These are phyloP conservation scores for Neckera pumila DNA, from an alignment of 225 moss, liverwort and hornwort species.

Conservation along the genomic window DNA sequence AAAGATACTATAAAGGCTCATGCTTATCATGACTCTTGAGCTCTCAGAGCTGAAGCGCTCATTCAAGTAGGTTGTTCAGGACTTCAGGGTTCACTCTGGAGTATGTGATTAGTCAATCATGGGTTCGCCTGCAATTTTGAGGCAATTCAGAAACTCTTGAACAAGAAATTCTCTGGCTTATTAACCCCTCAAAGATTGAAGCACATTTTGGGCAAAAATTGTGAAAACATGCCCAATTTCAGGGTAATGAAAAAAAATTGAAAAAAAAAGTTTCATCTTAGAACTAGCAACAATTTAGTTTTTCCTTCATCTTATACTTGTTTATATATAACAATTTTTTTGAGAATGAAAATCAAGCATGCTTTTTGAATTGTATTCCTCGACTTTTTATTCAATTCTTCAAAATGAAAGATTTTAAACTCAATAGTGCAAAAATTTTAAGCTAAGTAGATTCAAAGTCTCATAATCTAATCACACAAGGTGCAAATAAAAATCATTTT, in stretches of 20 bases:
- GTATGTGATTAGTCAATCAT: background rate
- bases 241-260: too few species aligned
- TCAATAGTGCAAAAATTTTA: background rate
- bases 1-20: background rate
- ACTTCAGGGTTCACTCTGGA: background rate
- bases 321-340: background rate
- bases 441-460: background rate
- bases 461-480: background rate
- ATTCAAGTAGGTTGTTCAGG: background rate
- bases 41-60: background rate
- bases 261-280: too few species aligned
- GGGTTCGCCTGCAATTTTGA: too few species aligned
- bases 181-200: too few species aligned
- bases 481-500: fast-evolving
- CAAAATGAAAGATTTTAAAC: background rate
- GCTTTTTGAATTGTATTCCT: background rate
- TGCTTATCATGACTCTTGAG: background rate
- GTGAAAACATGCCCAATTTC: too few species aligned
- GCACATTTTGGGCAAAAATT: too few species aligned
- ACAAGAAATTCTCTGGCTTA: background rate
- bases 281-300: background rate
- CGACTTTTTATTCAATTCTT: background rate
- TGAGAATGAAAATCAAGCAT: background rate
- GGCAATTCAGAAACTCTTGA: background rate
- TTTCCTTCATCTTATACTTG: background rate